Conservation (phyloP, 371 early-diverging fungal genomes). For the Polyrhizophydium stewartii region DNA sequence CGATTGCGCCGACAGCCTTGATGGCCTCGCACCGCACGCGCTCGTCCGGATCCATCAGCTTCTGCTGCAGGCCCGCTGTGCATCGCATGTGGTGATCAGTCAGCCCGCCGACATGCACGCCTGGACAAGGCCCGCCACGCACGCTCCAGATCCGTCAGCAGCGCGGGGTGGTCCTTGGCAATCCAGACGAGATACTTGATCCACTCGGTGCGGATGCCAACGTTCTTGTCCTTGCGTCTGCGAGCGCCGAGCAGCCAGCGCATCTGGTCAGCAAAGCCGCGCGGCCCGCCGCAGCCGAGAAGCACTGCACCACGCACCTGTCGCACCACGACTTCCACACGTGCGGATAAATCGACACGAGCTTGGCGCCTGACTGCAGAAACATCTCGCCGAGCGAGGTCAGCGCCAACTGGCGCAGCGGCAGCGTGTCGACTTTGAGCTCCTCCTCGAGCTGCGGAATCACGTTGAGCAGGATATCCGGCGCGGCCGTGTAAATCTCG, state of each 20-base stretch:
- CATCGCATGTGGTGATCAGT: neutral
- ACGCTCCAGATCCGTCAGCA: constrained; percentile 48
- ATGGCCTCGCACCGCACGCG: constrained; percentile 80
- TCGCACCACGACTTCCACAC: constrained; percentile 87
- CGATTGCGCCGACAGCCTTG: constrained; percentile 61
- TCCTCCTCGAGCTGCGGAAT: constrained; percentile 95
- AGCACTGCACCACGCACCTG: too few species aligned
- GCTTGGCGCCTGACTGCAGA: constrained; percentile 56
- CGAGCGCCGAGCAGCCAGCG: constrained; percentile 2
- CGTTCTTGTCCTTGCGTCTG: constrained; percentile 72
- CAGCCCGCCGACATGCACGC: neutral
- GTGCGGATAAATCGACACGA: constrained; percentile 70
- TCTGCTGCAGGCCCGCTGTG: constrained; percentile 61
- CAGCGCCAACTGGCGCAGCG: constrained; percentile 74
- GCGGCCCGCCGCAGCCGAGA: too few species aligned
- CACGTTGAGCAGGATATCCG: constrained; percentile 78
- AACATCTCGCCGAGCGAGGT: constrained; percentile 79
- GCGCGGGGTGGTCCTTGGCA: constrained; percentile 61
- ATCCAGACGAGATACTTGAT: constrained; percentile 61
- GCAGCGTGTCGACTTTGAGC: constrained; percentile 61
- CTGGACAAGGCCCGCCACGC: neutral
- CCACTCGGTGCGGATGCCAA: constrained; percentile 71
- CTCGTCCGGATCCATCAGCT: constrained; percentile 87
- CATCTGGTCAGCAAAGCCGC: too few species aligned
- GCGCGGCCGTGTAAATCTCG: constrained; percentile 69